Percentiles rank a stretch among this genome's conserved stretches.
Evolutionary conservation across 768 basidiomycete genomes (phyloP).

Genomic region (Lentinula lateritia): DNA sequence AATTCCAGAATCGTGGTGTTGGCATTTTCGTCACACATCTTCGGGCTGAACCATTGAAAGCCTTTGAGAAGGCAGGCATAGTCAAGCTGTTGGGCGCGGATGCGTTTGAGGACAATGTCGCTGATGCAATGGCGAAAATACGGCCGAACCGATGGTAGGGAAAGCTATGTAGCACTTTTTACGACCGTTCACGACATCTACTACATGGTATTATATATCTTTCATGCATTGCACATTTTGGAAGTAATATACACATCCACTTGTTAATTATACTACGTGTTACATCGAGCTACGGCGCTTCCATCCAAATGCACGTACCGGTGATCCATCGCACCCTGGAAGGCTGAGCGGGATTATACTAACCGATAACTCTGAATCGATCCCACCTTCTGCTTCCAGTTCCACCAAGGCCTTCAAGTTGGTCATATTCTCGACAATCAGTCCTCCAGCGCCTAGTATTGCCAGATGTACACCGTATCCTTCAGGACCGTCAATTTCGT

Average conservation of each 20-base stretch:
- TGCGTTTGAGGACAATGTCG: slow-evolving; percentile 45
- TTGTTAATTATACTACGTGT: neutral
- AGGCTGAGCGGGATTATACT: slow-evolving; percentile 56
- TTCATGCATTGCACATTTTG: neutral
- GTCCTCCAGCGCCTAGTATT: slow-evolving; percentile 52
- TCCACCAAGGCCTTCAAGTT: slow-evolving; percentile 31
- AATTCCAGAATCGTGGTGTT: slow-evolving; percentile 39
- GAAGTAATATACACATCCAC: neutral
- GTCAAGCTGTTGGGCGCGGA: slow-evolving; percentile 41
- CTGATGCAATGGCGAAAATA: slow-evolving; percentile 36
- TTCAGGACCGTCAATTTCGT: slow-evolving; percentile 39
- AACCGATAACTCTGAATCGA: slow-evolving; percentile 31
- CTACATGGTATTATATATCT: neutral
- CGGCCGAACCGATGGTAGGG: neutral
- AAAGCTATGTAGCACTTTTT: neutral
- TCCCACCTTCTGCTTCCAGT: slow-evolving; percentile 21
- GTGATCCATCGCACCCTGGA: slow-evolving; percentile 60
- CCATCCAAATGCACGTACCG: slow-evolving; percentile 67
- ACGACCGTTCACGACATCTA: neutral
- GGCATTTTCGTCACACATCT: slow-evolving; percentile 49
- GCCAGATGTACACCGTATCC: slow-evolving; percentile 53
- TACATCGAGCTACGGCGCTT: neutral
- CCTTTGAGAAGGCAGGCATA: slow-evolving; percentile 47
- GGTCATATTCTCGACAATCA: slow-evolving; percentile 70
- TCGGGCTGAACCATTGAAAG: slow-evolving; percentile 29